phyloP scores from a whole-genome alignment of 306 rosid genomes.

The Prinsepia uniflora region DNA sequence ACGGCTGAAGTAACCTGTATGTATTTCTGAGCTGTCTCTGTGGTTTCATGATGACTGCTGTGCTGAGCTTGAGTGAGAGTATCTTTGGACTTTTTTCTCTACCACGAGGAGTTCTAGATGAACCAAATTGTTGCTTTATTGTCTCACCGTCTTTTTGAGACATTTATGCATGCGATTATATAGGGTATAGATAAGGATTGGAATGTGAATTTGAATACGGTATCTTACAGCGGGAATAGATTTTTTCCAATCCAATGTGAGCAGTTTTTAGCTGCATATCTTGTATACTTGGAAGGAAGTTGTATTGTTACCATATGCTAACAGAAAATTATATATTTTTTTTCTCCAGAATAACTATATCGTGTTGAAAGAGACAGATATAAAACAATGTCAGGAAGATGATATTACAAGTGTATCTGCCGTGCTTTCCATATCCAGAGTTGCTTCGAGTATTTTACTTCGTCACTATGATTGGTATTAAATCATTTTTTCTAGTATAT shows the following conservation, averaged over 20 bases:
- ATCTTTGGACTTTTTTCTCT: background rate
- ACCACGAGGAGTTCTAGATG: background rate
- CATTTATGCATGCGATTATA: background rate
- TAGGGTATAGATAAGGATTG: background rate
- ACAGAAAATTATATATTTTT: background rate
- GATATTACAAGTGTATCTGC: constrained; percentile 46
- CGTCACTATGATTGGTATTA: constrained; percentile 57
- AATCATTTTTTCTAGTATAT: background rate
- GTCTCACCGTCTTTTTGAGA: background rate
- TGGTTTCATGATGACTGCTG: background rate
- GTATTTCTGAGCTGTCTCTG: background rate
- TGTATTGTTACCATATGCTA: background rate
- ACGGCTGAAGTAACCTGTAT: background rate
- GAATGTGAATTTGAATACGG: background rate
- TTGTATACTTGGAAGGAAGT: background rate
- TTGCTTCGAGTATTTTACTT: constrained; percentile 52
- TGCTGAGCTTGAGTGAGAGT: background rate
- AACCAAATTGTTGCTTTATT: background rate
- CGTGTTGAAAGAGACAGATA: constrained; percentile 56
- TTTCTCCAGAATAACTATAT: constrained; percentile 52
- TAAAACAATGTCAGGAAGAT: constrained; percentile 55
- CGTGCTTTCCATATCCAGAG: constrained; percentile 53
- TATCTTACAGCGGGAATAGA: background rate
- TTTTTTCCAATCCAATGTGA: background rate
- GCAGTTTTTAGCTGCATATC: background rate